These are phyloP conservation scores for Usnea hakonensis DNA, from an alignment of 495 filamentous ascomycete genomes.

Conservation along the genomic window DNA sequence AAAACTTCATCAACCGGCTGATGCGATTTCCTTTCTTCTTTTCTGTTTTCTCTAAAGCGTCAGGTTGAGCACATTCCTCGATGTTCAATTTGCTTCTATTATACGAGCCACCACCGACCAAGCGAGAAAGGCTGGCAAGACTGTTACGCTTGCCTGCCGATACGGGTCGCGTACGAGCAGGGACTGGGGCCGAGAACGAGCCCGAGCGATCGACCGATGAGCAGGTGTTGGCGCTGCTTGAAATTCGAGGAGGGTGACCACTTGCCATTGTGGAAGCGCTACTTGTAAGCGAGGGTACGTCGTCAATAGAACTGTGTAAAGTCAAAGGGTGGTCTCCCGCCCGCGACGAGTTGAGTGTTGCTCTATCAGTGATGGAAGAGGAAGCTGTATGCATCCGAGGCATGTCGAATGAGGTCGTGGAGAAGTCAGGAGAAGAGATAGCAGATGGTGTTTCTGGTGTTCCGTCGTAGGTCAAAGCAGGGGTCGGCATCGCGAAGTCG, in stretches of 20 bases:
- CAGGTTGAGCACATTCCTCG: slow-evolving; percentile 52
- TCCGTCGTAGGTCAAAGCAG: slow-evolving; percentile 17
- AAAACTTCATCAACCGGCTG: slow-evolving; percentile 77
- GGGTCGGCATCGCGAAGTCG: slow-evolving; percentile 38
- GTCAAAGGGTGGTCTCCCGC: slow-evolving; percentile 57
- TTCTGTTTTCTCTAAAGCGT: slow-evolving; percentile 49
- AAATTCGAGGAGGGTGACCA: slow-evolving; percentile 39
- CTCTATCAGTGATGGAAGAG: slow-evolving; percentile 63
- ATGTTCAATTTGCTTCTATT: slow-evolving; percentile 75
- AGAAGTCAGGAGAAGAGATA: slow-evolving; percentile 30
- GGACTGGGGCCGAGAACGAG: slow-evolving; percentile 58
- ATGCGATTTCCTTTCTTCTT: slow-evolving; percentile 68
- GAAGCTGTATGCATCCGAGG: slow-evolving; percentile 63
- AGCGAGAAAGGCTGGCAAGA: slow-evolving; percentile 74
- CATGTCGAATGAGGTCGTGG: slow-evolving; percentile 52
- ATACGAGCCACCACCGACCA: slow-evolving; percentile 71
- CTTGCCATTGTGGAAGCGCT: slow-evolving; percentile 73
- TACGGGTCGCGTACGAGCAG: slow-evolving; percentile 46
- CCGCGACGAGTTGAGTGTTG: slow-evolving; percentile 40
- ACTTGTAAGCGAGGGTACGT: slow-evolving; percentile 79
- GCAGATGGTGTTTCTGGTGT: slow-evolving; percentile 28
- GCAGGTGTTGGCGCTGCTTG: slow-evolving; percentile 39
- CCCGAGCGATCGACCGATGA: slow-evolving; percentile 55
- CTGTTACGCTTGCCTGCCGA: slow-evolving; percentile 61
- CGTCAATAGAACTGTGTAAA: slow-evolving; percentile 69